Conservation (phyloP, 2,329 filamentous ascomycete genomes). For the Paracorniculantispora psalliotae region DNA sequence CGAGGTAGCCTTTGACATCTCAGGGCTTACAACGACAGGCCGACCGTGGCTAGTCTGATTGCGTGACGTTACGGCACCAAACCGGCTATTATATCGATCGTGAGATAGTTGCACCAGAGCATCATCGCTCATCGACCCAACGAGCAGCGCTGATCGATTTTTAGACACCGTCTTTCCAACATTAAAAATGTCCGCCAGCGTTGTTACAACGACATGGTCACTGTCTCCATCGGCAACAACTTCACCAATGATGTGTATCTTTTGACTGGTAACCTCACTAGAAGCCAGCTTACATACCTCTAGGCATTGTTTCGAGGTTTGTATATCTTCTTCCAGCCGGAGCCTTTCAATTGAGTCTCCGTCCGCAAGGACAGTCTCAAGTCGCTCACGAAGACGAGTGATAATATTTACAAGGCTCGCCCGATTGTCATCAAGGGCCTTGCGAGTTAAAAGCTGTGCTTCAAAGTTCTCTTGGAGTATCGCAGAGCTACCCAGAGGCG, state of each 20-base stretch:
- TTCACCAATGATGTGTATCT: constrained; percentile 32
- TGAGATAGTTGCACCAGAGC: constrained; percentile 16
- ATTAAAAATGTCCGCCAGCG: constrained; percentile 37
- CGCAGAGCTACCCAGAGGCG: background rate
- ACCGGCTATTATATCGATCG: constrained; percentile 20
- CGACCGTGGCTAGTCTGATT: background rate
- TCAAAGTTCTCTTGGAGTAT: constrained; percentile 21
- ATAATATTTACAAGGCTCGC: constrained; percentile 28
- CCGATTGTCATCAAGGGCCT: constrained; percentile 27
- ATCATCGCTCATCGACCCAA: constrained; percentile 31
- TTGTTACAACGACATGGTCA: constrained; percentile 37
- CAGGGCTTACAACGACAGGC: background rate
- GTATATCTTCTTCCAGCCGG: constrained; percentile 30
- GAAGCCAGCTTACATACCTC: constrained; percentile 33
- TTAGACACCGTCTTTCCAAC: constrained; percentile 31
- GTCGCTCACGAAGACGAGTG: constrained; percentile 27
- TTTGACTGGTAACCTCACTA: constrained; percentile 26
- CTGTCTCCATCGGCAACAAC: constrained; percentile 31
- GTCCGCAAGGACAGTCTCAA: constrained; percentile 22
- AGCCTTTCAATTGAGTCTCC: constrained; percentile 22
- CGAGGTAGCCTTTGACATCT: background rate
- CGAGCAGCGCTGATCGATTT: constrained; percentile 29
- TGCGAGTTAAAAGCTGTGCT: constrained; percentile 27
- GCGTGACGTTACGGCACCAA: constrained; percentile 11
- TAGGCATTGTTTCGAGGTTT: constrained; percentile 31